A percentile compares a stretch with the other conserved stretches of the same genome.
These are phyloP conservation scores for Xylaria bambusicola DNA, from an alignment of 495 filamentous ascomycete species.

Conservation along the genomic window DNA sequence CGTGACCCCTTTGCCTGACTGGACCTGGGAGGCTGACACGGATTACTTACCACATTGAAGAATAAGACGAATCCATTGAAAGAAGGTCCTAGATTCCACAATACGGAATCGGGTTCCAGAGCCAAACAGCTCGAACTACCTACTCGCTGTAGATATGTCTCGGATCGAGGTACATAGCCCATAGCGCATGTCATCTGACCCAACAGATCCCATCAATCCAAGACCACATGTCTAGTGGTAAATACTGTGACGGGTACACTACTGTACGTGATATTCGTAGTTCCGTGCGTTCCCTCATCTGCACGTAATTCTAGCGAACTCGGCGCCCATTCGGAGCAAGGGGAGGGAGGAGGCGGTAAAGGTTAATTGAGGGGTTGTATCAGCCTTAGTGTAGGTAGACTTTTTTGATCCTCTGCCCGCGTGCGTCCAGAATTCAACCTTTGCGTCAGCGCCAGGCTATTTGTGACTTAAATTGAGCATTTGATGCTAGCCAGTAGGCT, in stretches of 20 bases:
- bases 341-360: too few relatives aligned
- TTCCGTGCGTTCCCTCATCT: neutral
- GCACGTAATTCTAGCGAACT: neutral
- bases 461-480: neutral
- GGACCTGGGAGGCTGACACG: neutral
- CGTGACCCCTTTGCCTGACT: neutral
- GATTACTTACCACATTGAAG: too few relatives aligned
- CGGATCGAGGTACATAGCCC: neutral
- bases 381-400: too few relatives aligned
- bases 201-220: too few relatives aligned
- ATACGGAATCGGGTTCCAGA: conserved; percentile 2
- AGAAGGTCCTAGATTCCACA: neutral
- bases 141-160: too few relatives aligned
- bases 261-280: neutral
- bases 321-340: neutral
- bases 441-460: neutral
- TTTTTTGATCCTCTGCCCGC: neutral
- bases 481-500: neutral
- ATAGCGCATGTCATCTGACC: too few relatives aligned
- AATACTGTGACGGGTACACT: neutral
- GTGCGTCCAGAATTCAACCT: neutral
- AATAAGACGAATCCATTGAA: neutral
- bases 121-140: too few relatives aligned
- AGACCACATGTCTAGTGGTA: too few relatives aligned
- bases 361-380: too few relatives aligned